A percentile compares a stretch with the other conserved stretches of the same genome.
These are phyloP conservation scores for Colletotrichum plurivorum DNA, from an alignment of 2,329 filamentous ascomycete species.

Conservation along the genomic window DNA sequence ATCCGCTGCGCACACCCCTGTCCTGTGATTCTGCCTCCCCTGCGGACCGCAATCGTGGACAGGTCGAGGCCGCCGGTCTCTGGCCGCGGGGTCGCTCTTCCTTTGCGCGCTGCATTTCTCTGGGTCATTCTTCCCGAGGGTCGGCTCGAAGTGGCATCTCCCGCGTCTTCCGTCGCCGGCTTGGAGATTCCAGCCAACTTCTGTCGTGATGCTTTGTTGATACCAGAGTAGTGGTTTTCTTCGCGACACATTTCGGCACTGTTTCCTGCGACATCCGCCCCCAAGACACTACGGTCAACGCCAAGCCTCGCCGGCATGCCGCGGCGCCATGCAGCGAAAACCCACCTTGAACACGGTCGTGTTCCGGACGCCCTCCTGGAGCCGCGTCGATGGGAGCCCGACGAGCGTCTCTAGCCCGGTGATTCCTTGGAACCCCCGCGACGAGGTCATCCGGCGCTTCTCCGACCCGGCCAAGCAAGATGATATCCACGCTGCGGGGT, in stretches of 20 bases:
- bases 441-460: conserved; percentile 44
- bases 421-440: conserved; percentile 29
- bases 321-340: conserved; percentile 28
- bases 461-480: conserved; percentile 42
- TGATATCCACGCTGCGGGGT: conserved; percentile 12
- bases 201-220: not conserved
- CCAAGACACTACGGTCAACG: not conserved
- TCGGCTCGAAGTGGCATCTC: not conserved
- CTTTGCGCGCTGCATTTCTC: not conserved
- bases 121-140: not conserved
- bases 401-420: conserved; percentile 22
- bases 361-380: conserved; percentile 34
- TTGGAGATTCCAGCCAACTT: not conserved
- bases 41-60: not conserved
- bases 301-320: conserved; percentile 35
- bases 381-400: conserved; percentile 29
- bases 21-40: not conserved
- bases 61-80: not conserved
- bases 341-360: conserved; percentile 32
- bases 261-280: not conserved
- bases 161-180: not conserved
- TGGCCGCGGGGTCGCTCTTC: not conserved
- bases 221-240: not conserved
- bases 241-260: too few species aligned
- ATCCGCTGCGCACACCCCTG: conserved; percentile 13